Percentiles rank a stretch among this genome's conserved stretches.
phyloP scores from a whole-genome alignment of 1,139 yeast species.

The Yamadazyma triangularis region DNA sequence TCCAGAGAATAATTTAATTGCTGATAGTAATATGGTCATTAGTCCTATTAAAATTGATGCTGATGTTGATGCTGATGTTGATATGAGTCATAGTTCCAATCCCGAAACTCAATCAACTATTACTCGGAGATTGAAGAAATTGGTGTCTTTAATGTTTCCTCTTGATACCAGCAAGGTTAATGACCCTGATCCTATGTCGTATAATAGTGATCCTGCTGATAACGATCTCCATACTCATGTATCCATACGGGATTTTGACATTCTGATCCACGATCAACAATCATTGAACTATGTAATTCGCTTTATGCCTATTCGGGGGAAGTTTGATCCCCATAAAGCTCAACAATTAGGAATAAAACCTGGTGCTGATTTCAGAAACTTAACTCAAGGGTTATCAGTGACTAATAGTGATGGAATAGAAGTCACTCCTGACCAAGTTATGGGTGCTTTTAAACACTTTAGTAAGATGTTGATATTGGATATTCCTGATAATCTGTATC shows the following conservation, averaged over 20 bases:
- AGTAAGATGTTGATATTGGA: slow-evolving; percentile 67
- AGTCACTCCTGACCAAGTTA: slow-evolving; percentile 66
- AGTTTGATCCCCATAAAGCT: slow-evolving; percentile 66
- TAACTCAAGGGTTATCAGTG: slow-evolving; percentile 61
- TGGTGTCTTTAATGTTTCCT: slow-evolving; percentile 49
- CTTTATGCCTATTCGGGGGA: slow-evolving; percentile 71
- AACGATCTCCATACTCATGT: slow-evolving; percentile 43
- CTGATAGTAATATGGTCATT: slow-evolving; percentile 51
- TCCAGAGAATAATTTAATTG: slow-evolving; percentile 23
- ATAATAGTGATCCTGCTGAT: slow-evolving; percentile 37
- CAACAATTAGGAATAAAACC: slow-evolving; percentile 63
- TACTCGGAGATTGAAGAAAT: slow-evolving; percentile 23
- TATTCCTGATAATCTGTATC: slow-evolving; percentile 55
- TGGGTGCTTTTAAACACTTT: slow-evolving; percentile 57
- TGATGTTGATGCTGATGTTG: neutral
- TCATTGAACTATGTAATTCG: slow-evolving; percentile 58
- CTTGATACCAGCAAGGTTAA: slow-evolving; percentile 35
- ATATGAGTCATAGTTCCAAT: slow-evolving; percentile 1
- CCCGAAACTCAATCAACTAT: slow-evolving; percentile 1
- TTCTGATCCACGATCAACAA: slow-evolving; percentile 16
- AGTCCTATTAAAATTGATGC: slow-evolving; percentile 41
- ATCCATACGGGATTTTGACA: slow-evolving; percentile 8
- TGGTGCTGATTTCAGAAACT: slow-evolving; percentile 53
- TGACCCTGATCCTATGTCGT: slow-evolving; percentile 34
- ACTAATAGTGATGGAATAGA: slow-evolving; percentile 54